Evolutionary conservation across 2,329 filamentous ascomycete species (phyloP), one percentile per base, ranked within the genome.

Genomic region (Penicillium fuscoglaucum): DNA sequence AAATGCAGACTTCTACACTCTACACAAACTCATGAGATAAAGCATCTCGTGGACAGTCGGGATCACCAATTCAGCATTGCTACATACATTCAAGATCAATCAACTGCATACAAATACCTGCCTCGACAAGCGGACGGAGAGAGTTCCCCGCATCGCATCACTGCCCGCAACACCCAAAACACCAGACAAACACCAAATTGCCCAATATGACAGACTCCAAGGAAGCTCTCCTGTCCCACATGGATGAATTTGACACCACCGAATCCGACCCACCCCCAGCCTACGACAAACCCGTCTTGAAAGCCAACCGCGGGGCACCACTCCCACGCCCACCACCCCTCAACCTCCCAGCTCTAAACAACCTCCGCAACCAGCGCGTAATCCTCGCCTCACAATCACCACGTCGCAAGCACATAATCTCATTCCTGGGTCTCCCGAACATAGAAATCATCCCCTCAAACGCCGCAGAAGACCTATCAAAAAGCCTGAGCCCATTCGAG

Each of bases 371-470:
- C 55, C 91, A 90, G 74, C 84, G 93, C 63, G 87, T 96, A 6
- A 90, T 99, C 66, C 87, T 99, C 29, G 95, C 95, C 52, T 97
- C 93, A 2, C 87, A 90, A 21, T 97, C 93, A 1, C 95, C 95
- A 0, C 84, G 95, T 45, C 84, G 95, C 54, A 90, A 88, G 74
- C 88, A 90, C 63, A 85, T 99, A 10, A 85, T 99, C 43, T 85
- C 74, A 52, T 74, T 93, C 84, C 83, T 97, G 60, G 92, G 93
- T 64, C 84, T 98, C 12, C 84, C 82, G 3, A 88, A 92, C 70
- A 77, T 97, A 70, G 93, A 98, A 76, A 85, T 97, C 69, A 83
- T 88, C 60, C 91, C 95, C 17, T 96, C 91, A 43, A 87, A 84
- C 54, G 87, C 90, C 64, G 88, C 90, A 52, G 95, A 99, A 79